These are phyloP conservation scores for Ensete glaucum DNA, from an alignment of 176 grass and related monocot species.

Conservation along the genomic window DNA sequence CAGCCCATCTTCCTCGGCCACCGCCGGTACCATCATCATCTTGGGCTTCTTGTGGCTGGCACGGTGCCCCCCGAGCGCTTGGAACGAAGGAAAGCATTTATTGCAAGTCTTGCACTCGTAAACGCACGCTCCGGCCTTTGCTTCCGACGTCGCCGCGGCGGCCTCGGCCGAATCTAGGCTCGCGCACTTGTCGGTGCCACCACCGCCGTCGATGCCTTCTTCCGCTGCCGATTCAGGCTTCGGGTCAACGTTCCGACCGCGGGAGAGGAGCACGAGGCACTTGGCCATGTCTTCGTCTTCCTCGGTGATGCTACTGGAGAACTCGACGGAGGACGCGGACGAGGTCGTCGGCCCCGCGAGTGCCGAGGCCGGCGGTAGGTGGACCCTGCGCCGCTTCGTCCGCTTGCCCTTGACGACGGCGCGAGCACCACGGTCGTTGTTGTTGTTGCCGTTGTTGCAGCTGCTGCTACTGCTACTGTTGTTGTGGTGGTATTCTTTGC, in stretches of 20 bases:
- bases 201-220: background rate
- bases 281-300: constrained; percentile 28
- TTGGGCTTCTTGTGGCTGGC: constrained; percentile 92
- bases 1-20: background rate
- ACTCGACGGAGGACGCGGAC: background rate
- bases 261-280: constrained; percentile 21
- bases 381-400: background rate
- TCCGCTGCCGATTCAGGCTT: background rate
- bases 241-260: background rate
- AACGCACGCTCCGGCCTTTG: background rate
- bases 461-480: background rate
- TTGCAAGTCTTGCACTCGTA: constrained; percentile 27
- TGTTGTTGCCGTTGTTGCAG: constrained; percentile 1
- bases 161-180: background rate
- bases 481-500: background rate
- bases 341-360: background rate
- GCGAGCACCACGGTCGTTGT: background rate
- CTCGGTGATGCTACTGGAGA: constrained; percentile 13
- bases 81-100: constrained; percentile 58
- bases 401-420: background rate
- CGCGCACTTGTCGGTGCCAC: background rate
- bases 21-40: too few relatives aligned
- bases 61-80: constrained; percentile 86
- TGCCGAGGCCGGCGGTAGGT: background rate
- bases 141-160: background rate